Evolutionary conservation across 1,139 yeast species (phyloP).

Genomic region (Pneumocystis murina): DNA sequence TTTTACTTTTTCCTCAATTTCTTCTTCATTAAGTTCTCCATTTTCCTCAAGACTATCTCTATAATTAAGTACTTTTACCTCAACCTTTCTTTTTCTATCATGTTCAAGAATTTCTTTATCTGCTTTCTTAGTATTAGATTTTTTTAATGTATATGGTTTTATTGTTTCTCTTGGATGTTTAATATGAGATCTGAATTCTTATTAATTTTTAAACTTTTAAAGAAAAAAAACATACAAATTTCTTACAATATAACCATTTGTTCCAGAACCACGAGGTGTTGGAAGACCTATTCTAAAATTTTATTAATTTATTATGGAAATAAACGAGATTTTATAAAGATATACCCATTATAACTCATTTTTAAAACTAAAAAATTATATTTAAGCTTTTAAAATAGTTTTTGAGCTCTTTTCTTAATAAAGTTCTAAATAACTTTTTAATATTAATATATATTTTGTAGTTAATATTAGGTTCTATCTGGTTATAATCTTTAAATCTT

Average conservation of each 20-base stretch:
- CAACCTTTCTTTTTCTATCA: slow-evolving; percentile 35
- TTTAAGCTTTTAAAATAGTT: neutral
- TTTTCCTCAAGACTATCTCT: slow-evolving; percentile 43
- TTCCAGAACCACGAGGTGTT: slow-evolving; percentile 56
- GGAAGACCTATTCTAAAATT: slow-evolving; percentile 48
- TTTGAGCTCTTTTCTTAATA: neutral
- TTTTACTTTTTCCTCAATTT: slow-evolving; percentile 22
- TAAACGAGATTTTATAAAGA: neutral
- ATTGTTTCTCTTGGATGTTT: slow-evolving; percentile 15
- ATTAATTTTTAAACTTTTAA: slow-evolving; percentile 21
- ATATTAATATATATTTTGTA: too few relatives aligned
- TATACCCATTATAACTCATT: neutral
- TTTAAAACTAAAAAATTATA: neutral
- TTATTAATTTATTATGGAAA: neutral
- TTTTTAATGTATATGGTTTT: slow-evolving; percentile 15
- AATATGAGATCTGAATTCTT: slow-evolving; percentile 23
- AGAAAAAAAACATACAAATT: slow-evolving; percentile 21
- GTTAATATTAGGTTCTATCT: too few relatives aligned
- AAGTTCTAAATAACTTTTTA: too few relatives aligned
- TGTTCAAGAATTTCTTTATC: slow-evolving; percentile 34
- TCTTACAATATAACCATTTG: slow-evolving; percentile 53
- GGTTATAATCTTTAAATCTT: neutral
- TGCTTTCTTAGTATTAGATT: slow-evolving; percentile 18
- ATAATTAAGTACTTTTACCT: slow-evolving; percentile 40
- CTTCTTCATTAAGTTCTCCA: slow-evolving; percentile 21